Evolutionary conservation across 2,329 filamentous ascomycete genomes (phyloP).

Genomic region (Aspergillus pseudoterreus): DNA sequence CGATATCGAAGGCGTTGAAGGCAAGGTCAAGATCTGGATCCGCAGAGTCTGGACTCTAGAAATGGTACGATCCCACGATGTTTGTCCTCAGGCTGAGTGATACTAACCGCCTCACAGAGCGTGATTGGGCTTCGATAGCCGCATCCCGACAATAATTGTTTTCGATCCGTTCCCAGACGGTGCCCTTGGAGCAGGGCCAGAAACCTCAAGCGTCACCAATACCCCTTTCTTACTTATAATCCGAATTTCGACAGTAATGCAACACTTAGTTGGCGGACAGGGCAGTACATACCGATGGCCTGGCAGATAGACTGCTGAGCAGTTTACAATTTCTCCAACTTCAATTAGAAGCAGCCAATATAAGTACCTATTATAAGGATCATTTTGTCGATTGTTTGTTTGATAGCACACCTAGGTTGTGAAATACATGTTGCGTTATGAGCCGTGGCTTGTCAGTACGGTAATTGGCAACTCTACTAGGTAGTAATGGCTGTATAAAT

Average conservation of each 20-base stretch:
- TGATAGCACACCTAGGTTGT: neutral
- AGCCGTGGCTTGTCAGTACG: too few species aligned
- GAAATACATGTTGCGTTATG: too few species aligned
- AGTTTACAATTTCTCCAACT: constrained; percentile 2
- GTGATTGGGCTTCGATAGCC: constrained; percentile 71
- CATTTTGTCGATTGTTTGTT: neutral
- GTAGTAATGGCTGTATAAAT: too few species aligned
- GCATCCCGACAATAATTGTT: constrained; percentile 1
- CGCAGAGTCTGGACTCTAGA: constrained; percentile 96
- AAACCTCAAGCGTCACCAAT: neutral
- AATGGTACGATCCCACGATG: constrained; percentile 58
- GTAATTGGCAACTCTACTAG: too few species aligned
- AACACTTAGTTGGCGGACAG: neutral
- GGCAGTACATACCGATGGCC: neutral
- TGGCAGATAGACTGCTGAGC: constrained; percentile 3
- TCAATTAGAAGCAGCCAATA: neutral
- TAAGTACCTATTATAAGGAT: neutral
- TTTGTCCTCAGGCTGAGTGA: neutral
- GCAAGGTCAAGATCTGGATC: constrained; percentile 96
- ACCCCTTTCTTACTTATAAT: neutral
- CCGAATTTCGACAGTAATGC: constrained; percentile 1
- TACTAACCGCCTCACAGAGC: constrained; percentile 51
- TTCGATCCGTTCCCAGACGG: neutral
- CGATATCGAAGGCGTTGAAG: constrained; percentile 83
- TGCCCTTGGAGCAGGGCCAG: neutral